Percentiles rank a stretch among this genome's conserved stretches.
These are phyloP conservation scores for Penicillium sp. DNA, from an alignment of 2,329 filamentous ascomycete species.

Conservation along the genomic window DNA sequence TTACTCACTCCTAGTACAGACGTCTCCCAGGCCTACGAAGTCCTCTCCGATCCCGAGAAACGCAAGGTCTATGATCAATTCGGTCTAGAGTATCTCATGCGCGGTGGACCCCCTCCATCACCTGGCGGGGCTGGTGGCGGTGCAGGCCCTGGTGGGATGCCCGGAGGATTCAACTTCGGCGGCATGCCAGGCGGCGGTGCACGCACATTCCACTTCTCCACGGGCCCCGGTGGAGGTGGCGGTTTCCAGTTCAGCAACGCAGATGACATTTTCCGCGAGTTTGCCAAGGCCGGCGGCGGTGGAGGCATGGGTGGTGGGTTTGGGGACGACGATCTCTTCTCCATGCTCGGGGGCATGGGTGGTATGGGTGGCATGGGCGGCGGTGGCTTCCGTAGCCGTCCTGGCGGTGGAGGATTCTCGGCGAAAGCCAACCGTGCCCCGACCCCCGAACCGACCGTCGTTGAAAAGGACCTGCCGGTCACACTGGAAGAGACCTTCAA, in stretches of 20 bases:
- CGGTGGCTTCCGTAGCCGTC: slow-evolving; percentile 30
- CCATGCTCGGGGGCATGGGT: slow-evolving; percentile 41
- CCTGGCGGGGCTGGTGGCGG: slow-evolving; percentile 50
- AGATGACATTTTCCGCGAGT: slow-evolving; percentile 78
- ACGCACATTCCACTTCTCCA: slow-evolving; percentile 46
- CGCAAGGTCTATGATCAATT: slow-evolving; percentile 92
- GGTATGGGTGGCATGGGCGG: slow-evolving; percentile 32
- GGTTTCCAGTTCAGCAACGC: slow-evolving; percentile 82
- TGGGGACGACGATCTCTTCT: slow-evolving; percentile 52
- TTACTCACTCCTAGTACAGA: slow-evolving; percentile 47
- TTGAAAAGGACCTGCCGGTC: slow-evolving; percentile 76
- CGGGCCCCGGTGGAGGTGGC: slow-evolving; percentile 49
- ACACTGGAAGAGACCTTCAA: slow-evolving; percentile 83
- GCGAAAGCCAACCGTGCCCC: slow-evolving; percentile 34
- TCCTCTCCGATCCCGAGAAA: slow-evolving; percentile 94
- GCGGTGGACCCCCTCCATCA: slow-evolving; percentile 66
- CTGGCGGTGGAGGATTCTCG: slow-evolving; percentile 26
- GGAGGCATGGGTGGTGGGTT: slow-evolving; percentile 45
- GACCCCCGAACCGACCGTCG: slow-evolving; percentile 81
- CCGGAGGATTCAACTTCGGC: slow-evolving; percentile 49
- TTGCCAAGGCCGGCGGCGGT: slow-evolving; percentile 59
- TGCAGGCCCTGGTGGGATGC: slow-evolving; percentile 56
- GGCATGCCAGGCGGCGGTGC: slow-evolving; percentile 49
- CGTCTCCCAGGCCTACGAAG: slow-evolving; percentile 94
- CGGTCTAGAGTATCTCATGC: slow-evolving; percentile 85